These are phyloP conservation scores for Cucurbita moschata DNA, from an alignment of 306 rosid species.

Conservation along the genomic window DNA sequence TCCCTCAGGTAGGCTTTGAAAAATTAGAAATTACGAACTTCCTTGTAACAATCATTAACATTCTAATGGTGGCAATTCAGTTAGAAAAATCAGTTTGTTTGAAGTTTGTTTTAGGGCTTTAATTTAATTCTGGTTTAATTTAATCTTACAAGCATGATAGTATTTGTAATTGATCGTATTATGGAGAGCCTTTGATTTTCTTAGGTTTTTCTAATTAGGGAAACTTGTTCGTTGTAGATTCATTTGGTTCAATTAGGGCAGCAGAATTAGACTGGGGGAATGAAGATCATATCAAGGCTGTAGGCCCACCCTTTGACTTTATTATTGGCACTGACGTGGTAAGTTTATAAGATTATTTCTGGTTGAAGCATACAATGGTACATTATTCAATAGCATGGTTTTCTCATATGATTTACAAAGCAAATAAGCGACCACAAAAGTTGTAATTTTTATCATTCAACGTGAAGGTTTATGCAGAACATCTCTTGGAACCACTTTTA, in stretches of 20 bases:
- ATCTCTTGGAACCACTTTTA: constrained; percentile 73
- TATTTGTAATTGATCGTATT: not conserved
- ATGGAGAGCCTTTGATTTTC: not conserved
- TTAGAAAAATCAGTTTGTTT: not conserved
- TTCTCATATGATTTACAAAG: not conserved
- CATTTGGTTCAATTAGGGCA: constrained; percentile 73
- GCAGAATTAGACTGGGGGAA: constrained; percentile 86
- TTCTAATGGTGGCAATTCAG: not conserved
- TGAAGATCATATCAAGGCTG: constrained; percentile 57
- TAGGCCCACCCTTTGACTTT: constrained; percentile 78
- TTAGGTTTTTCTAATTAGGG: constrained; percentile 5
- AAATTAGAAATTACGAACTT: not conserved
- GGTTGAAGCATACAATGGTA: not conserved
- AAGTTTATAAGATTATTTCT: constrained; percentile 14
- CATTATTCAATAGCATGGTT: not conserved
- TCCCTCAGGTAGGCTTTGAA: constrained; percentile 34
- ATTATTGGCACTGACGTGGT: constrained; percentile 91
- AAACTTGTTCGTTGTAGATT: constrained; percentile 31
- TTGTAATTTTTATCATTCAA: not conserved
- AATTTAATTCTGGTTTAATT: not conserved
- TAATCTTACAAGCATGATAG: not conserved
- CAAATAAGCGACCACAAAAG: not conserved
- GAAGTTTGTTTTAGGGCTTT: not conserved
- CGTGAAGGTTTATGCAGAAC: constrained; percentile 66
- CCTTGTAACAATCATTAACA: not conserved